phyloP scores from a whole-genome alignment of 2,329 filamentous ascomycete species.

The Ophiostoma ips region DNA sequence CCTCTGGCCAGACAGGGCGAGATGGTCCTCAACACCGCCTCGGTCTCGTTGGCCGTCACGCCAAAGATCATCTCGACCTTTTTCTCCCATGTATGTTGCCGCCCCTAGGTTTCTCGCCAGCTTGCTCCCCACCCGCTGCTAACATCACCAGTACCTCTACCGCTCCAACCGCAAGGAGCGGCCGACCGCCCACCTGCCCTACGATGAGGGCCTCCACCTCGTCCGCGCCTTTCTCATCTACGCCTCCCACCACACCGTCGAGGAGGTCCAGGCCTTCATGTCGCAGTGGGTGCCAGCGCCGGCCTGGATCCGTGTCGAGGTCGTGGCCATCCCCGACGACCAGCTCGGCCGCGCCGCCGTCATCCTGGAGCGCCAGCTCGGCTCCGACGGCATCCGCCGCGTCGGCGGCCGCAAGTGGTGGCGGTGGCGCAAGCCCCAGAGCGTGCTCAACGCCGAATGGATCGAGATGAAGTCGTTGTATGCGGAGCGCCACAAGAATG shows the following conservation, averaged over 20 bases:
- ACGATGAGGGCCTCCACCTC: slow-evolving; percentile 81
- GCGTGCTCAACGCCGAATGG: slow-evolving; percentile 71
- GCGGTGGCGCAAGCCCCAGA: slow-evolving; percentile 64
- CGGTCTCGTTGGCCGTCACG: slow-evolving; percentile 70
- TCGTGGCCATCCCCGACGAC: slow-evolving; percentile 49
- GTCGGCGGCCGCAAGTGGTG: slow-evolving; percentile 80
- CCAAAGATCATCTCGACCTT: slow-evolving; percentile 80
- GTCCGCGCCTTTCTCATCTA: slow-evolving; percentile 76
- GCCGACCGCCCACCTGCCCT: slow-evolving; percentile 81
- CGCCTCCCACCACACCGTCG: slow-evolving; percentile 78
- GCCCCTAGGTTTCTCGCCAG: no score
- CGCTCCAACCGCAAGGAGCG: slow-evolving; percentile 61
- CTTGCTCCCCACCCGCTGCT: no score
- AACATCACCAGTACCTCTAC: slow-evolving; percentile 55
- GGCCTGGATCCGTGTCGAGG: slow-evolving; percentile 70
- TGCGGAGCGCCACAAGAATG: slow-evolving; percentile 52
- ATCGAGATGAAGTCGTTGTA: slow-evolving; percentile 87
- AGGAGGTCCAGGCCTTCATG: slow-evolving; percentile 86
- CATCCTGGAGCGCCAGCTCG: slow-evolving; percentile 59
- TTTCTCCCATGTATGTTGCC: slow-evolving; percentile 60
- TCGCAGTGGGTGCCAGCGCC: slow-evolving; percentile 83
- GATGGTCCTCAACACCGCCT: slow-evolving; percentile 53
- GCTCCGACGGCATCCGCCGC: slow-evolving; percentile 54
- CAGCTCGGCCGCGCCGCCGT: slow-evolving; percentile 52
- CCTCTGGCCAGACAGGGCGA: not conserved